These are phyloP conservation scores for Serendipita sp. DNA, from an alignment of 768 basidiomycete species.

Conservation along the genomic window DNA sequence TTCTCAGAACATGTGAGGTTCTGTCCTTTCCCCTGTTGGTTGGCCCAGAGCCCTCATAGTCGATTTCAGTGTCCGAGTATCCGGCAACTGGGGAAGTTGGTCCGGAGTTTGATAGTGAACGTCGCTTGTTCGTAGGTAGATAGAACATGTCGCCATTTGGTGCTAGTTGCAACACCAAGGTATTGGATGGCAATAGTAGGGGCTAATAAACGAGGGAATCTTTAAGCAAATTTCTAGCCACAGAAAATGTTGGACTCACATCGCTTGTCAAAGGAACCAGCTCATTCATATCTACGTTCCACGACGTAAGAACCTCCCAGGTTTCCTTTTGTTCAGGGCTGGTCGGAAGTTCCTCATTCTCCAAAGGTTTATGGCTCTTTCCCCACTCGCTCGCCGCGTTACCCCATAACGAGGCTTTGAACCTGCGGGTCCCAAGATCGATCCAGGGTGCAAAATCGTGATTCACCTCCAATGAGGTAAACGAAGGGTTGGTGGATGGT, in stretches of 20 bases:
- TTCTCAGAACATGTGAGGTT: constrained; percentile 8
- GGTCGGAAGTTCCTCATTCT: constrained; percentile 20
- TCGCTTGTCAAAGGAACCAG: constrained; percentile 43
- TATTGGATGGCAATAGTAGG: constrained; percentile 49
- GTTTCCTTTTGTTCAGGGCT: constrained; percentile 13
- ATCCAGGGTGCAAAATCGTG: constrained; percentile 39
- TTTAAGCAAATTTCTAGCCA: background rate
- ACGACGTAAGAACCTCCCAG: constrained; percentile 54
- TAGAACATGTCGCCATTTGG: constrained; percentile 47
- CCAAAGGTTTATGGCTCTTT: constrained; percentile 13
- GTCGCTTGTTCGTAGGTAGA: constrained; percentile 22
- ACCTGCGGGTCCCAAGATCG: constrained; percentile 32
- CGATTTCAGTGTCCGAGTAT: constrained; percentile 13
- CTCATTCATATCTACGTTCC: constrained; percentile 44
- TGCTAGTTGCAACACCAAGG: constrained; percentile 47
- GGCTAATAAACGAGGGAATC: constrained; percentile 14
- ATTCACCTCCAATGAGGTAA: constrained; percentile 38
- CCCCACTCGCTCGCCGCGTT: constrained; percentile 22
- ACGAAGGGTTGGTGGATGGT: constrained; percentile 73
- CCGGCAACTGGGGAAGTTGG: constrained; percentile 13
- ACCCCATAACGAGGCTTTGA: constrained; percentile 47
- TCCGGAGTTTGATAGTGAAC: constrained; percentile 7
- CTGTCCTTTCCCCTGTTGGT: constrained; percentile 7
- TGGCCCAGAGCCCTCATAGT: constrained; percentile 5
- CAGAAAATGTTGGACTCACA: constrained; percentile 26